These are phyloP conservation scores for Lumnitzera littorea DNA, from an alignment of 345 rosid genomes.

Conservation along the genomic window DNA sequence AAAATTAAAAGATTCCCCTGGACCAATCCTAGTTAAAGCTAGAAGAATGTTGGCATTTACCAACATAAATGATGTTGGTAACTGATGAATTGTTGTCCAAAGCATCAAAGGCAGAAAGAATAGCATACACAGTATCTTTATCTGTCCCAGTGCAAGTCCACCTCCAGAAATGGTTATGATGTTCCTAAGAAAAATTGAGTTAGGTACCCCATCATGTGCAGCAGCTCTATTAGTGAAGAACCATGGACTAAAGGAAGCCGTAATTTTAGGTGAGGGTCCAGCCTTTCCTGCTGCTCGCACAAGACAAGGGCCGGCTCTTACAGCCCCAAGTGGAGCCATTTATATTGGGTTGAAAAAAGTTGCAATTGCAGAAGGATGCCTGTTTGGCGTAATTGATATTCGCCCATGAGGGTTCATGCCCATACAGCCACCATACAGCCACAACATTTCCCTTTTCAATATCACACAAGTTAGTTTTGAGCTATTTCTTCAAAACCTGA, in stretches of 20 bases:
- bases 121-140: slow-evolving; percentile 31
- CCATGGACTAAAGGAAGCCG: slow-evolving; percentile 98
- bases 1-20: slow-evolving; percentile 80
- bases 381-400: slow-evolving; percentile 84
- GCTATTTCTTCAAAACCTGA: too few species aligned
- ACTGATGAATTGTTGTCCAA: slow-evolving; percentile 49
- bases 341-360: slow-evolving; percentile 94
- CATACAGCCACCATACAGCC: too few species aligned
- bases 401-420: too few species aligned
- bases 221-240: slow-evolving; percentile 90
- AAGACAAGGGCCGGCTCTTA: slow-evolving; percentile 78
- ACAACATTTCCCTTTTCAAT: too few species aligned
- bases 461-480: too few species aligned
- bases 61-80: slow-evolving; percentile 67
- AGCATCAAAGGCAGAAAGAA: slow-evolving; percentile 75
- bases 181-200: slow-evolving; percentile 77
- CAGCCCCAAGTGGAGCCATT: slow-evolving; percentile 89
- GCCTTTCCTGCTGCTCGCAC: slow-evolving; percentile 99
- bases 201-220: slow-evolving; percentile 66
- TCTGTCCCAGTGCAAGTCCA: slow-evolving; percentile 84
- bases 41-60: slow-evolving; percentile 82
- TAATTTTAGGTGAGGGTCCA: slow-evolving; percentile 93
- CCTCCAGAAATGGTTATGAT: slow-evolving; percentile 70
- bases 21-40: slow-evolving; percentile 48
- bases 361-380: slow-evolving; percentile 91